A percentile compares a stretch with the other conserved stretches of the same genome.
Conservation (phyloP, 495 filamentous ascomycete genomes). For the Penicillium paxilli region DNA sequence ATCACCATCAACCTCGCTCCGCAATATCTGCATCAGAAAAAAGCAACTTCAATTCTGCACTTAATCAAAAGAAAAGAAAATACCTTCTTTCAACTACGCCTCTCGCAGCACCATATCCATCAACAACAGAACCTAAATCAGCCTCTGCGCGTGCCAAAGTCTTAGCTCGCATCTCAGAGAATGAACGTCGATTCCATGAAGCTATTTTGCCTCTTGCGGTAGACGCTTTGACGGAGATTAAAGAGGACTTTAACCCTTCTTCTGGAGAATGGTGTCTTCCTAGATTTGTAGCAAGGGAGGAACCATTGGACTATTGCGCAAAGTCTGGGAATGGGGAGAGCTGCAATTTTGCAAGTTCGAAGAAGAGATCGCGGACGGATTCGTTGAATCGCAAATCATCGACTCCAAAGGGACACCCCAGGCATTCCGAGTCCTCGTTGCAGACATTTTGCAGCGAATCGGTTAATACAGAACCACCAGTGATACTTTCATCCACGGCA, state of each 20-base stretch:
- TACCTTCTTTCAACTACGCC: slow-evolving; percentile 33
- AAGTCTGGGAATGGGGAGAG: no score
- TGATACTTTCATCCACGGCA: slow-evolving; percentile 35
- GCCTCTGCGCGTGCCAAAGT: slow-evolving; percentile 38
- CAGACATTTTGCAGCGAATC: no score
- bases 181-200: slow-evolving; percentile 31
- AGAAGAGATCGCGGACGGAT: neutral
- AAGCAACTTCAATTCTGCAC: no score
- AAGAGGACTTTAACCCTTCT: neutral
- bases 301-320: no score
- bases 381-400: no score
- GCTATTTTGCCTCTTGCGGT: slow-evolving; percentile 31
- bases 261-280: slow-evolving; percentile 43
- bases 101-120: slow-evolving; percentile 32
- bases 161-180: slow-evolving; percentile 26
- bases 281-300: slow-evolving; percentile 17
- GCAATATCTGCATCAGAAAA: neutral
- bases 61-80: slow-evolving; percentile 11
- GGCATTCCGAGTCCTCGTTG: no score
- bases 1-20: neutral
- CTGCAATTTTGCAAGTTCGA: no score
- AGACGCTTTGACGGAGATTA: slow-evolving; percentile 29
- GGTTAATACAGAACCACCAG: no score
- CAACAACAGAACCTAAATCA: slow-evolving; percentile 43
- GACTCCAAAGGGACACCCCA: no score